phyloP scores from a whole-genome alignment of 805 yeast genomes.

The Martiniozyma abietophila region DNA sequence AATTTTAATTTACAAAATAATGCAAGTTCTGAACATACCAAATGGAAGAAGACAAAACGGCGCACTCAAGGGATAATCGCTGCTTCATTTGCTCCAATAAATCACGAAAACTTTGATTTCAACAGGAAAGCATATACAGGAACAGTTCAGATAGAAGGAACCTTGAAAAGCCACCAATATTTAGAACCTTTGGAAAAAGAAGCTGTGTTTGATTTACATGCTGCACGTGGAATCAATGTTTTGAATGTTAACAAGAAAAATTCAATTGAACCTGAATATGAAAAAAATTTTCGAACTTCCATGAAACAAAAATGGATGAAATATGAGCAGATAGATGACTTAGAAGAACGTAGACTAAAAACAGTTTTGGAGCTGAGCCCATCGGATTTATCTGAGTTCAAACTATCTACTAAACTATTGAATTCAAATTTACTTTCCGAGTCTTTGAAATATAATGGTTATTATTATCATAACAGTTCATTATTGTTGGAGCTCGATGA shows the following conservation, averaged over 20 bases:
- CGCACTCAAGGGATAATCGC: constrained; percentile 1
- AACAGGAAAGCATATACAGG: constrained; percentile 18
- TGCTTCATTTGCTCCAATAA: constrained; percentile 9
- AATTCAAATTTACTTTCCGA: constrained; percentile 4
- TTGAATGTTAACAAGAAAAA: not conserved
- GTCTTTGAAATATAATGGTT: not conserved
- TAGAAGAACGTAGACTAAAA: constrained; percentile 1
- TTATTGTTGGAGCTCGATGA: constrained; percentile 5
- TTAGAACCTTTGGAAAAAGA: not conserved
- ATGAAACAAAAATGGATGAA: constrained; percentile 9
- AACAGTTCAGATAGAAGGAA: constrained; percentile 22
- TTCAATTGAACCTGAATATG: constrained; percentile 4
- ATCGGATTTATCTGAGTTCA: constrained; percentile 3
- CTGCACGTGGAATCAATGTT: constrained; percentile 8
- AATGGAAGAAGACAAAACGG: not conserved
- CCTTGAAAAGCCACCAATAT: too few relatives aligned
- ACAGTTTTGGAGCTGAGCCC: constrained; percentile 7
- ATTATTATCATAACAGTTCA: constrained; percentile 5
- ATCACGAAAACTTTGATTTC: constrained; percentile 13
- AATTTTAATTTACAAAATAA: too few relatives aligned
- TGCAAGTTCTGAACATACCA: too few relatives aligned
- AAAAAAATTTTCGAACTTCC: constrained; percentile 4
- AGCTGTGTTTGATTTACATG: constrained; percentile 3
- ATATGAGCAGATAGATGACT: not conserved
- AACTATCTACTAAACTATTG: constrained; percentile 3